Conservation (phyloP, 495 filamentous ascomycete genomes). For the Glarea lozoyensis region DNA sequence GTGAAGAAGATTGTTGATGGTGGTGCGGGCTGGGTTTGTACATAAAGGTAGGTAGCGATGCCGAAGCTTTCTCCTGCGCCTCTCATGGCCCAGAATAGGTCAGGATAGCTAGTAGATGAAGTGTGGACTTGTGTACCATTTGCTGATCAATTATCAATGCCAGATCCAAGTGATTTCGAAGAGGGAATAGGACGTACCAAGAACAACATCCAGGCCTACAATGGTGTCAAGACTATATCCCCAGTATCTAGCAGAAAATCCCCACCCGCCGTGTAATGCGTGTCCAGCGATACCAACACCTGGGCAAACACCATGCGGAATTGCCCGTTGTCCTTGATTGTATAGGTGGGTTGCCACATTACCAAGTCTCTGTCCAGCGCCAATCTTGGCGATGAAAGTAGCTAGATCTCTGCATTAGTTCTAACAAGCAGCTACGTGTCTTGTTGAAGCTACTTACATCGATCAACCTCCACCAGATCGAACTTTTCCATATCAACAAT, state of each 20-base stretch:
- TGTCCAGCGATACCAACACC: conserved; percentile 65
- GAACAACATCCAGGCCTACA: conserved; percentile 49
- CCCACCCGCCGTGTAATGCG: conserved; percentile 61
- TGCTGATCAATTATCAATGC: too few species aligned
- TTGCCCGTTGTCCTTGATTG: conserved; percentile 51
- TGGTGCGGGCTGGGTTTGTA: conserved; percentile 51
- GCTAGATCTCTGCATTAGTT: conserved; percentile 23
- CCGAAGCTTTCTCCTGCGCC: conserved; percentile 56
- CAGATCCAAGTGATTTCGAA: too few species aligned
- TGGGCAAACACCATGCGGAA: conserved; percentile 59
- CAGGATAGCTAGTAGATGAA: conserved; percentile 6
- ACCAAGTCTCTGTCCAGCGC: conserved; percentile 52
- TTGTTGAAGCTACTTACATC: conserved; percentile 6
- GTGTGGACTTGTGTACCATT: conserved; percentile 10
- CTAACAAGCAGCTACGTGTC: too few species aligned
- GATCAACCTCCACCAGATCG: conserved; percentile 29
- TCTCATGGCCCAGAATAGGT: conserved; percentile 35
- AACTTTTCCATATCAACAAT: conserved; percentile 50
- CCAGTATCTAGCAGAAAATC: conserved; percentile 51
- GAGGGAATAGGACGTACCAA: too few species aligned
- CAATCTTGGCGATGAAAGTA: conserved; percentile 53
- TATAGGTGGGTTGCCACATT: conserved; percentile 51
- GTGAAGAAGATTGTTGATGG: conserved; percentile 40
- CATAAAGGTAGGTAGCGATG: conserved; percentile 52
- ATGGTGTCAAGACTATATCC: conserved; percentile 59